A percentile compares a stretch with the other conserved stretches of the same genome.
Evolutionary conservation across 805 yeast species (phyloP).

Genomic region (Hanseniaspora pseudoguilliermondii): DNA sequence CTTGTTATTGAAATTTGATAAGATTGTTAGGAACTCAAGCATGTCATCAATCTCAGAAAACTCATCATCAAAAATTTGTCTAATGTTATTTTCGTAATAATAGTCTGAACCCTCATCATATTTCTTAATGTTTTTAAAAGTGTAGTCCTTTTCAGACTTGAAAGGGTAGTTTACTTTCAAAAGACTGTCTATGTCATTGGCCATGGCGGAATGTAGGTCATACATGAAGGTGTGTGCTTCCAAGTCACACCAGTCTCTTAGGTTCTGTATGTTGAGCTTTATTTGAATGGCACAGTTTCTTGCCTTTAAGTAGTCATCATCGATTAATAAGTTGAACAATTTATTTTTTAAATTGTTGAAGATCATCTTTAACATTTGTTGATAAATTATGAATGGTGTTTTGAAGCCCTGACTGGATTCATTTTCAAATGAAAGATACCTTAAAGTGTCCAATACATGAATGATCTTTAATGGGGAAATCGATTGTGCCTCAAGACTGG

Average conservation of each 20-base stretch:
- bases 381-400: conserved; percentile 35
- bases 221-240: neutral
- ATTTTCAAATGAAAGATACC: conserved; percentile 61
- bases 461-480: conserved; percentile 75
- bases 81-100: conserved; percentile 1
- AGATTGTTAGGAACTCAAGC: conserved; percentile 6
- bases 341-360: conserved; percentile 56
- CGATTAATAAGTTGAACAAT: conserved; percentile 59
- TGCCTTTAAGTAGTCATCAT: conserved; percentile 43
- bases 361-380: conserved; percentile 66
- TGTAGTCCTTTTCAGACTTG: neutral
- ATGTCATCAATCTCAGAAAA: neutral
- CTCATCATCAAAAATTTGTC: conserved; percentile 1
- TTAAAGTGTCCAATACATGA: conserved; percentile 77
- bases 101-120: neutral
- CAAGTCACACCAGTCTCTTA: conserved; percentile 75
- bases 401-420: conserved; percentile 58
- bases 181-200: conserved; percentile 1
- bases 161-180: neutral
- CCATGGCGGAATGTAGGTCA: neutral
- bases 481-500: conserved; percentile 63
- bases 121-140: neutral
- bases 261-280: conserved; percentile 65
- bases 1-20: conserved; percentile 11
- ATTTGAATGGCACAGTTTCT: conserved; percentile 83